Base-by-base conservation (phyloP, 2,329 filamentous ascomycete species). In the Diaporthe batatas region DNA sequence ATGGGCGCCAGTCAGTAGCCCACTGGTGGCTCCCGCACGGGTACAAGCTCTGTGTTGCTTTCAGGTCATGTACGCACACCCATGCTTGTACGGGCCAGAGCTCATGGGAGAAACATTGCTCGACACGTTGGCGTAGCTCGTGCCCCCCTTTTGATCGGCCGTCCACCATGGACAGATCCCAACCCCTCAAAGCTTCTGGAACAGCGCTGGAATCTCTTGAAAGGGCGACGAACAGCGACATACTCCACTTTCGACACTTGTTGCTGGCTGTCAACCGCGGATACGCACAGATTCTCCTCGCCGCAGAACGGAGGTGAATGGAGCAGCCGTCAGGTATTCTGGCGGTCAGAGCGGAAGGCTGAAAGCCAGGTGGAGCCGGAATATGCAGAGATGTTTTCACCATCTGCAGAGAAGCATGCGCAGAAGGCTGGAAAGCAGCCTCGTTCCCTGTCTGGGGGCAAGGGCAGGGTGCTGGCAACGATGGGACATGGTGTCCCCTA, bases 31-130 rank as follows among this genome's bases (percentile, higher is more conserved):
- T 54, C 58, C 59, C 73, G 76, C 71, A 72, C 76, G 76, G 76
- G 75, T 73, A 73, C 76, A 75, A 71, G 75, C 53, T 74, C 79
- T 80, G 80, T 84, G 79, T 81, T 77, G 79, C 78, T 79, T 76
- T 81, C 80, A 79, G 80, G 79, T 77, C 80, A 78, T 81, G 81
- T 81, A 77, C 76, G 81, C 55, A 80, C 81, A 78, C 77, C 82
- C 55, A 80, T 81, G 78, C 77, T 82, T 84, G 83, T 84, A 82
- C 82, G 73, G 80, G 75, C 77, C 77, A 78, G 29, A 77, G 79
- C 79, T 81, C 79, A 79, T 81, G 80, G 79, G 79, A 79, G 78
- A 82, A 81, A 79, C 77, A 81, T 79, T 78, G 77, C 76, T 76
- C 75, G 74, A 76, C 79, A 77, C 81, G 80, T 80, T 83, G 49